These are phyloP conservation scores for Pythium insidiosum DNA, from an alignment of 352 stramenopile genomes.

Conservation along the genomic window DNA sequence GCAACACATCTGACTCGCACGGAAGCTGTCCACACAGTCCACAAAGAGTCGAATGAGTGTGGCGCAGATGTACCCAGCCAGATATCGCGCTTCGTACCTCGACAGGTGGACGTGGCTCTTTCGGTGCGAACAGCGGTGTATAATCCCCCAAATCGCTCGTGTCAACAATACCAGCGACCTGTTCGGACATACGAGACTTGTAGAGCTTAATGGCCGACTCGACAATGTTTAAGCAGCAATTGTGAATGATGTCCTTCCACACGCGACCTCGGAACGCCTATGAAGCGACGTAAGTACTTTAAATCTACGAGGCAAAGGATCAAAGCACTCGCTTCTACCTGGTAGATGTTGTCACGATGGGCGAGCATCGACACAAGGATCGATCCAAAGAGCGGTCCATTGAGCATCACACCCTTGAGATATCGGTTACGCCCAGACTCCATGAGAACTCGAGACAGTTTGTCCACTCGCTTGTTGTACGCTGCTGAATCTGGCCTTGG, in stretches of 20 bases:
- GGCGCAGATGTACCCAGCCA: no score
- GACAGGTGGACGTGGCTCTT: conserved; percentile 19
- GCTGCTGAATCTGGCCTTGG: conserved; percentile 25
- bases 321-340: conserved; percentile 21
- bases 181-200: conserved; percentile 65
- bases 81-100: no score
- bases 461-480: conserved; percentile 60
- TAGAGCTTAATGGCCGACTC: conserved; percentile 76
- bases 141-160: conserved; percentile 58
- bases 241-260: conserved; percentile 75
- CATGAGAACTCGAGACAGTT: conserved; percentile 39
- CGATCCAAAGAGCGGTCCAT: conserved; percentile 57
- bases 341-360: conserved; percentile 52
- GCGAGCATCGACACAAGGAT: conserved; percentile 73
- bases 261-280: conserved; percentile 58
- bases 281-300: background rate
- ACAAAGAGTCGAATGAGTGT: no score
- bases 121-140: conserved; percentile 26
- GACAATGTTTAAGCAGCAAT: conserved; percentile 75
- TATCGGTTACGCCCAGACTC: conserved; percentile 66
- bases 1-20: conserved; percentile 45
- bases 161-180: conserved; percentile 57
- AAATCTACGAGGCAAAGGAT: no score
- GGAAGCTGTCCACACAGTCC: no score
- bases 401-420: conserved; percentile 55